Evolutionary conservation across 2,329 filamentous ascomycete species (phyloP), one percentile per base, ranked within the genome.

Genomic region (Shiraia sp.): DNA sequence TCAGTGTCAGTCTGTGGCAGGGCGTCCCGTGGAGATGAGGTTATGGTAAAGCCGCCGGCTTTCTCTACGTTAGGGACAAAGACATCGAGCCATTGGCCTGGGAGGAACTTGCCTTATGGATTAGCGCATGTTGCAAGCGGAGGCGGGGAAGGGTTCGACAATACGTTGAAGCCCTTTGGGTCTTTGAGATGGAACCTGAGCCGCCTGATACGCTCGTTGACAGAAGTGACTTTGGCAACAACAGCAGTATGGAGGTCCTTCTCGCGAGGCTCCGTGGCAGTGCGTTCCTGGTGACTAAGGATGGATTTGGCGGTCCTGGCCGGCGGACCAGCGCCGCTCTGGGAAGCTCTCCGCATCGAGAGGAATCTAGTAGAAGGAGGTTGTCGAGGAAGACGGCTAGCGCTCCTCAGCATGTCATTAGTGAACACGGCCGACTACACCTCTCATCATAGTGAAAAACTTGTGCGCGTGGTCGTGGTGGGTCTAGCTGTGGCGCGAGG

Each of bases 81-180:
- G 6, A 90, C 84, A 65, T 96, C 90, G 41, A 96, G 78, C 88
- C 90, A 96, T 75, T 95, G 90, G 39, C 90, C 90, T 4, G 90
- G 82, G 5, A 83, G 76, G 70, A 93, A 95, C 78, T 87, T 67
- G 51, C 40, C 47, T 51, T 50, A 51, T 48, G 55, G 51, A 61
- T 64, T 57, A 65, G 58, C 55, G 48, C 43, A 52, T 47, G 55
- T 56, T 39, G 53, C 42, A 40, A 48, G 55, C 52, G 42, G 45
- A 40, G 47, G 55, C 52, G 43, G 47, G 55, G 50, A 55, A 50
- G 55, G 54, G 51, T 37, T 44, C 42, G 45, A 45, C 44, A 51
- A 52, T 71, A 82, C 82, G 63, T 76, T 74, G 51, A 81, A 72
- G 45, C 58, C 69, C 45, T 65, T 68, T 49, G 73, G 69, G 29